Evolutionary conservation across 2,329 filamentous ascomycete genomes (phyloP).

Genomic region (Aspergillus sp.): DNA sequence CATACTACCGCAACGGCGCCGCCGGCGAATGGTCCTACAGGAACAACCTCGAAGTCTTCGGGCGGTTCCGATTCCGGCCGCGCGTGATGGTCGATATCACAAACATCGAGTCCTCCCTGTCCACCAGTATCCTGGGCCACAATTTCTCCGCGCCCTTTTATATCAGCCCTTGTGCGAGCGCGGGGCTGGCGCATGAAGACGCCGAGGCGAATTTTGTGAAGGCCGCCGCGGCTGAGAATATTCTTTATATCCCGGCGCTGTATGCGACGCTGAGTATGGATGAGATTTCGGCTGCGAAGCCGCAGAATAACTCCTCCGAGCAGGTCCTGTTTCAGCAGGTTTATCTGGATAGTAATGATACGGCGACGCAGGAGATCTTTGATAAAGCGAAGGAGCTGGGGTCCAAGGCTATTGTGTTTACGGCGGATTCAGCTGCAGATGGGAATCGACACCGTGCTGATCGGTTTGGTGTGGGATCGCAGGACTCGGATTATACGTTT

Average conservation of each 20-base stretch:
- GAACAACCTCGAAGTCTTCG: slow-evolving; percentile 12
- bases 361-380: slow-evolving; percentile 8
- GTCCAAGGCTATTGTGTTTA: slow-evolving; percentile 81
- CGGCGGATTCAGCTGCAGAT: slow-evolving; percentile 83
- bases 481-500: slow-evolving; percentile 2
- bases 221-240: slow-evolving; percentile 5
- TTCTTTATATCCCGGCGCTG: slow-evolving; percentile 10
- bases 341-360: slow-evolving; percentile 10
- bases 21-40: slow-evolving; percentile 15
- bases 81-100: slow-evolving; percentile 12
- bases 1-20: slow-evolving; percentile 15
- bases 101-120: slow-evolving; percentile 8
- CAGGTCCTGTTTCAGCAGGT: slow-evolving; percentile 13
- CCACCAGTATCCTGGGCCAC: slow-evolving; percentile 10
- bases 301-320: background rate
- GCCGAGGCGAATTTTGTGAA: slow-evolving; percentile 11
- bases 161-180: slow-evolving; percentile 11
- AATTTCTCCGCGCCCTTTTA: slow-evolving; percentile 15
- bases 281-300: slow-evolving; percentile 13
- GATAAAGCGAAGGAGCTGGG: slow-evolving; percentile 62
- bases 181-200: slow-evolving; percentile 2
- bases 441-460: slow-evolving; percentile 63
- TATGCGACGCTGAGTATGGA: slow-evolving; percentile 8
- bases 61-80: slow-evolving; percentile 10
- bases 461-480: slow-evolving; percentile 7